phyloP scores from a whole-genome alignment of 2,329 filamentous ascomycete species.

The Nothophoma quercina region DNA sequence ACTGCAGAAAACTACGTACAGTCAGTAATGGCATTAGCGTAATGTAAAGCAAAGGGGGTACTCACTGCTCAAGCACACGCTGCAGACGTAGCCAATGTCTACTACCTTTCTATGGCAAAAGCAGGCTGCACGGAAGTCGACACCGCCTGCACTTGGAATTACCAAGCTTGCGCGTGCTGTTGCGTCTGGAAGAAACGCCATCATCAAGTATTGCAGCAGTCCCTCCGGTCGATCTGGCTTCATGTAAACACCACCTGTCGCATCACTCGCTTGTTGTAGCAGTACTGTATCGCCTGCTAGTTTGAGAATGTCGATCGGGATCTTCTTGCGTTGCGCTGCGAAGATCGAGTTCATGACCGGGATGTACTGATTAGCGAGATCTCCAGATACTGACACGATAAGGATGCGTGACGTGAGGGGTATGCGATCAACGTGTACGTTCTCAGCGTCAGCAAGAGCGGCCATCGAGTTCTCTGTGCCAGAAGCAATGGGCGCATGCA shows the following conservation, averaged over 20 bases:
- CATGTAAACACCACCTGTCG: constrained; percentile 75
- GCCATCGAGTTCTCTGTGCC: constrained; percentile 56
- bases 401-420: constrained; percentile 82
- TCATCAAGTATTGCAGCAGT: constrained; percentile 91
- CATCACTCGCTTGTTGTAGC: constrained; percentile 86
- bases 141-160: constrained; percentile 79
- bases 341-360: constrained; percentile 99
- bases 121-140: constrained; percentile 97
- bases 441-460: constrained; percentile 51
- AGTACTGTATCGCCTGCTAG: constrained; percentile 88
- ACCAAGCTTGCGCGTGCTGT: constrained; percentile 71
- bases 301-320: constrained; percentile 92
- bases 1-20: constrained; percentile 45
- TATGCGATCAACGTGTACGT: constrained; percentile 45
- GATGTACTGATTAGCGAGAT: constrained; percentile 90
- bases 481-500: constrained; percentile 47
- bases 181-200: constrained; percentile 83
- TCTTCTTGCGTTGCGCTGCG: constrained; percentile 84
- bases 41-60: constrained; percentile 15
- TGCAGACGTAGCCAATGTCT: constrained; percentile 93
- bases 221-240: constrained; percentile 62
- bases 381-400: constrained; percentile 87
- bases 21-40: constrained; percentile 8
- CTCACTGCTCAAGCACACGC: constrained; percentile 86
- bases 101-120: constrained; percentile 95